Evolutionary conservation across 2,329 filamentous ascomycete species (phyloP), one percentile per base, ranked within the genome.

Genomic region (Cryphonectria nitschkei): DNA sequence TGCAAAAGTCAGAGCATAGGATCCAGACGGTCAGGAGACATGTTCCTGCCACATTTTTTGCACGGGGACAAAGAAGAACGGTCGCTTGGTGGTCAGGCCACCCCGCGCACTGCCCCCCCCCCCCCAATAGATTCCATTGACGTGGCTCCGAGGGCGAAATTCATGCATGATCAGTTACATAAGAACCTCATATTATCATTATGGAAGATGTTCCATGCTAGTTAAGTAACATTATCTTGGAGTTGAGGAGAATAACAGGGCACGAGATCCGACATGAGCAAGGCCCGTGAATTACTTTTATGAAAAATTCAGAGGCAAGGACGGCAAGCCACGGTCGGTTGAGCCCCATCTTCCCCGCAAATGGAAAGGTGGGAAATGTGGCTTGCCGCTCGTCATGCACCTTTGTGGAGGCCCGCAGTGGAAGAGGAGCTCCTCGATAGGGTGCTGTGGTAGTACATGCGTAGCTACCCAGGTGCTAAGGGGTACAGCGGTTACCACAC

Each of bases 291-390:
- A 26, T 16, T 46, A 6, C 16, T 9, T 54, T 29, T 29, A 29
- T 16, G 34, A 56, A 29, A 2, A 39, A 11, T 14, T 13, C 50
- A 54, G 19, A 46, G 43, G 43, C 43, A 8, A 46, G 11, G 50
- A 39, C 22, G 52, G 26, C 26, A 58, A 58, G 54, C 54, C 54
- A 58, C 54, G 32, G 3, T 14, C 2, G n/a, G 22, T 22, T 61
- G 58, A 61, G 58, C 58, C 58, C 58, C 58, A 61, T 39, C 8
- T 61, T 61, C 58, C 58, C 58, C 58, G 58, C 58, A 61, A 39
- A 61, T 39, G 58, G 34, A 32, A 37, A 60, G 32, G 56, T 37
- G 32, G 56, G 32, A 60, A 37, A 19, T 19, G 54, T 58, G 54
- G 54, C 54, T 58, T 32, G 29, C 26, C 2, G 54, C 32, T 29